A percentile compares a stretch with the other conserved stretches of the same genome.
Evolutionary conservation across 1,284 basidiomycete genomes (phyloP).

Genomic region (Sporisorium reilianum): DNA sequence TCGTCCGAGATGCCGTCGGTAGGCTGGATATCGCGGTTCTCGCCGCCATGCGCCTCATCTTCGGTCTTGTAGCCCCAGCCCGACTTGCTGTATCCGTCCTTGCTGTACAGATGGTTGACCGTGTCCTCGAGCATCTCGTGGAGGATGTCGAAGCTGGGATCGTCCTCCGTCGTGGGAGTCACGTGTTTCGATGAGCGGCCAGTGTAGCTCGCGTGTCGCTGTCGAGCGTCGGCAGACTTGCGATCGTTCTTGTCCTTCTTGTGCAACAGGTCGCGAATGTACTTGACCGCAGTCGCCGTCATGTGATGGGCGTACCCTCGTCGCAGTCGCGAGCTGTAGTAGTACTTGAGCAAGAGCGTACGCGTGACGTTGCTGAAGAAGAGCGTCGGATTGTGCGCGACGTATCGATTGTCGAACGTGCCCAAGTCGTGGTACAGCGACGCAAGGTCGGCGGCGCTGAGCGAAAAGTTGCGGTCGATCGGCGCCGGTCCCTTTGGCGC

Average conservation of each 20-base stretch:
- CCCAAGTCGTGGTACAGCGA: slow-evolving; percentile 78
- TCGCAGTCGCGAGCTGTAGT: slow-evolving; percentile 82
- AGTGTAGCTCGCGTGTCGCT: slow-evolving; percentile 1
- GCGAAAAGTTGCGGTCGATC: slow-evolving; percentile 28
- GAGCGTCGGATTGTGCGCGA: slow-evolving; percentile 87
- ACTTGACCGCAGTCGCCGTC: slow-evolving; percentile 75
- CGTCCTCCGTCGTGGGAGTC: slow-evolving; percentile 17
- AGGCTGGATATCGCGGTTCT: slow-evolving; percentile 34
- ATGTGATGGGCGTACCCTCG: slow-evolving; percentile 86
- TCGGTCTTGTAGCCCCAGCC: slow-evolving; percentile 30
- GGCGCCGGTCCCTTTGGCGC: slow-evolving; percentile 16
- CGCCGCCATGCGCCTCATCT: slow-evolving; percentile 2
- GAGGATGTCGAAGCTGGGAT: slow-evolving; percentile 52
- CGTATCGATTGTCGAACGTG: slow-evolving; percentile 89
- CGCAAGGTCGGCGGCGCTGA: slow-evolving; percentile 31
- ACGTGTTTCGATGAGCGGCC: slow-evolving; percentile 5
- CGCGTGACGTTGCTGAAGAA: slow-evolving; percentile 83
- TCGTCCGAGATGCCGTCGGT: slow-evolving; percentile 69
- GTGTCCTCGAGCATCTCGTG: slow-evolving; percentile 66
- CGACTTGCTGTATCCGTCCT: slow-evolving; percentile 32
- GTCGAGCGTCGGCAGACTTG: neutral
- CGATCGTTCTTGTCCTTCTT: slow-evolving; percentile 34
- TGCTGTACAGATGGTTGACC: slow-evolving; percentile 48
- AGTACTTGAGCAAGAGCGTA: slow-evolving; percentile 88
- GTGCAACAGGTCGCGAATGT: slow-evolving; percentile 60